Evolutionary conservation across 257 asterid genomes (phyloP).

Genomic region (Forsythia viridissima): DNA sequence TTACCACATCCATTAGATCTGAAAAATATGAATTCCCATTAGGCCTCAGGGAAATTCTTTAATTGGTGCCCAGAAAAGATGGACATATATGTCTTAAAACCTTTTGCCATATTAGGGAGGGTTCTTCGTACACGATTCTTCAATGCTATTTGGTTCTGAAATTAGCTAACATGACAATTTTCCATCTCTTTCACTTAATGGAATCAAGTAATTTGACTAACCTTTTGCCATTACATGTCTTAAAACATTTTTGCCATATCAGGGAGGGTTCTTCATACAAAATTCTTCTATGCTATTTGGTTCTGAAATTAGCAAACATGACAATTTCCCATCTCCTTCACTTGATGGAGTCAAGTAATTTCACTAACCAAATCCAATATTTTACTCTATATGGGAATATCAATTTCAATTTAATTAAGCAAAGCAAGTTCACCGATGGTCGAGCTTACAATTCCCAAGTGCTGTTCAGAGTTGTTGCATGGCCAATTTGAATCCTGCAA

Average conservation of each 20-base stretch:
- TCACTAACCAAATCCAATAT: background rate
- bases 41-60: background rate
- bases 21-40: background rate
- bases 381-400: background rate
- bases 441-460: conserved; percentile 49
- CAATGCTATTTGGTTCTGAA: background rate
- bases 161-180: background rate
- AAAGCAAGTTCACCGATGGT: background rate
- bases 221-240: no score
- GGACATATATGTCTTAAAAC: background rate
- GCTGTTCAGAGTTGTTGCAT: conserved; percentile 41
- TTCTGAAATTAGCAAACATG: background rate
- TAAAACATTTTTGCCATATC: no score
- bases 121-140: conserved; percentile 1
- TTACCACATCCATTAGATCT: background rate
- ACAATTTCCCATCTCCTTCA: background rate
- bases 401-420: background rate
- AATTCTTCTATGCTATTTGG: background rate
- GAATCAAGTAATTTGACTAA: background rate
- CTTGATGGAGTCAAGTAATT: background rate
- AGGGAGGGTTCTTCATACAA: no score
- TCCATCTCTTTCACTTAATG: background rate
- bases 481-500: conserved; percentile 48
- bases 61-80: background rate
- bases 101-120: background rate